These are phyloP conservation scores for Torulaspora maleeae DNA, from an alignment of 805 yeast genomes.

Conservation along the genomic window DNA sequence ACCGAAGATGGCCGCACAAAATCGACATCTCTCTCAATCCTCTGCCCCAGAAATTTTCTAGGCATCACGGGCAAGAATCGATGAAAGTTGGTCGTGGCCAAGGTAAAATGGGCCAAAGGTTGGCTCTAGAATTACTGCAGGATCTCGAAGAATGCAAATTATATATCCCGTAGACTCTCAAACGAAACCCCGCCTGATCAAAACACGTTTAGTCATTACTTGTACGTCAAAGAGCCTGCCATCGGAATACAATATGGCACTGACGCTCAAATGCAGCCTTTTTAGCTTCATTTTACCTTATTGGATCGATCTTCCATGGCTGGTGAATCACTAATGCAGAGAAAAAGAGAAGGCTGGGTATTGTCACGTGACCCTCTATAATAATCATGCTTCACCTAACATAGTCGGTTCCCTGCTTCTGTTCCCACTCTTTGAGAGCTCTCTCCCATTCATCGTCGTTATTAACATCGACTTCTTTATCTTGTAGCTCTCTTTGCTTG, in stretches of 20 bases:
- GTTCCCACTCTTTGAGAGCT: conserved; percentile 57
- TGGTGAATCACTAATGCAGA: conserved; percentile 4
- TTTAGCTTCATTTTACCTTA: background rate
- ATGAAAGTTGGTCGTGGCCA: background rate
- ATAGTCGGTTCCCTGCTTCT: conserved; percentile 35
- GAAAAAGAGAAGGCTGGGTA: conserved; percentile 5
- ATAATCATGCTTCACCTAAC: conserved; percentile 15
- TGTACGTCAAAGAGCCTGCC: background rate
- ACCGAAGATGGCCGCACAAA: conserved; percentile 32
- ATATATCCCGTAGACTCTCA: background rate
- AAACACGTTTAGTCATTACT: background rate
- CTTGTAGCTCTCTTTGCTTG: conserved; percentile 40
- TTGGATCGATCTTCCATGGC: conserved; percentile 4
- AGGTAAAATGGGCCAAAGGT: background rate
- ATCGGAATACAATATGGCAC: background rate
- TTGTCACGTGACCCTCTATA: background rate
- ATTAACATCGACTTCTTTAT: conserved; percentile 48
- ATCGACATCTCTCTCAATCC: conserved; percentile 26
- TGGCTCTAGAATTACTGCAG: background rate
- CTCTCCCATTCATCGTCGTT: conserved; percentile 71
- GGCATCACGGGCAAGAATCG: conserved; percentile 20
- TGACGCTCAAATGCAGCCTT: background rate
- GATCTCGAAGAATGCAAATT: background rate
- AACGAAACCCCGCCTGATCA: background rate
- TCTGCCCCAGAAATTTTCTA: conserved; percentile 31